A percentile compares a stretch with the other conserved stretches of the same genome.
Evolutionary conservation across 495 filamentous ascomycete species (phyloP).

Genomic region (Evansstolkia leycettana): DNA sequence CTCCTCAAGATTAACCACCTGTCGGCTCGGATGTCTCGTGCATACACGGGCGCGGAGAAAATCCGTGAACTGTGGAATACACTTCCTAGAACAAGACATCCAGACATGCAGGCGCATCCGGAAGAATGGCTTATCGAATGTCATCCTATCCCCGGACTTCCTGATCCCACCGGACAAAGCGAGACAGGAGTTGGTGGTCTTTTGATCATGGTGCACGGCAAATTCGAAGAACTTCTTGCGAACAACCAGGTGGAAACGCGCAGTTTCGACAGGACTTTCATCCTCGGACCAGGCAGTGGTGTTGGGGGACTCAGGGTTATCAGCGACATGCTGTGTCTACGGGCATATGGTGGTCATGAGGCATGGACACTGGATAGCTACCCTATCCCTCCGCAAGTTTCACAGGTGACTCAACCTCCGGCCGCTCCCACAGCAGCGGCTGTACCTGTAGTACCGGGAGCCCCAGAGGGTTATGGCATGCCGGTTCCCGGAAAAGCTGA

Average conservation of each 20-base stretch:
- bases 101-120: slow-evolving; percentile 46
- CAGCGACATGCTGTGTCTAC: slow-evolving; percentile 64
- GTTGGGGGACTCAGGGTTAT: slow-evolving; percentile 58
- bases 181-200: slow-evolving; percentile 59
- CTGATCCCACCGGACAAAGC: slow-evolving; percentile 55
- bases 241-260: slow-evolving; percentile 45
- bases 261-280: slow-evolving; percentile 76
- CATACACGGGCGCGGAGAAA: slow-evolving; percentile 48
- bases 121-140: slow-evolving; percentile 74
- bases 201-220: slow-evolving; percentile 67
- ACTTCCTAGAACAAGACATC: slow-evolving; percentile 67
- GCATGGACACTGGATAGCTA: slow-evolving; percentile 42
- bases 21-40: slow-evolving; percentile 46
- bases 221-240: slow-evolving; percentile 61
- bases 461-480: slow-evolving; percentile 29
- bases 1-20: slow-evolving; percentile 54
- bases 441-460: slow-evolving; percentile 5
- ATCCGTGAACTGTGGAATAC: slow-evolving; percentile 56
- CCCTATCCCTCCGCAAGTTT: slow-evolving; percentile 11
- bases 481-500: slow-evolving; percentile 27
- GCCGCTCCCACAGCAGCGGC: slow-evolving; percentile 2
- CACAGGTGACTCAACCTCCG: slow-evolving; percentile 7
- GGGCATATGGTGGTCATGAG: slow-evolving; percentile 49
- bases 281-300: slow-evolving; percentile 63
- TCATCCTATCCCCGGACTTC: slow-evolving; percentile 57